Evolutionary conservation across 805 yeast genomes (phyloP), one percentile per base, ranked within the genome.

Genomic region (Tetrapisispora fleetii): DNA sequence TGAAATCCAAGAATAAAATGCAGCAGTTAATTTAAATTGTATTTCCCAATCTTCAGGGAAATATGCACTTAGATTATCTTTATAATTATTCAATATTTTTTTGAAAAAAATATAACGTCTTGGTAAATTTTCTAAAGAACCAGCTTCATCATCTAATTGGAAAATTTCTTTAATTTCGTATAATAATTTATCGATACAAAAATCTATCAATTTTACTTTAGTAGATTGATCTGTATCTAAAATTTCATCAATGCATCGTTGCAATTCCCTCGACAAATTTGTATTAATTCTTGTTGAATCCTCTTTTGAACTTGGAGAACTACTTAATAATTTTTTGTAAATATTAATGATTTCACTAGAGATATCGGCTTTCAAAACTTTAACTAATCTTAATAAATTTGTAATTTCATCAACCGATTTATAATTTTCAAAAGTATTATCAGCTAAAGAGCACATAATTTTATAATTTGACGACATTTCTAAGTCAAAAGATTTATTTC

Each of bases 71-170:
- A 76, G 79, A 32, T 72, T 73, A 1, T 77, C 63, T 50, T 79
- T 81, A 55, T 81, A 79, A 37, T 74, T 72, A 47, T 74, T 75
- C 50, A 91, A 67, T 1, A 86, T 75, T 54, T 85, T 81, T 54
- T 83, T 81, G 66, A 87, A 85, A 63, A 84, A 91, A 32, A 89
- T 77, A 63, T 80, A 93, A 44, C 99, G 71, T 55, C 97, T 71
- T 30, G 79, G 75, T 46, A 93, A 67, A 64, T 93, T 93, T 50
- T 93, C 99, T 51, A 93, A 68, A 5, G 95, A 83, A 1, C 97
- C 97, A 0, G 99, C 99, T 66, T 93, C 99, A 57, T 89, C 97
- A 14, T 80, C 74, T 10, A 81, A 73, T 47, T 79, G 76, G 67
- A 93, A 93, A 11, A 93, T 87, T 21, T 78, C 69, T 35, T 75